phyloP scores from a whole-genome alignment of 202 grass and related monocot genomes.

The Brachypodium distachyon region DNA sequence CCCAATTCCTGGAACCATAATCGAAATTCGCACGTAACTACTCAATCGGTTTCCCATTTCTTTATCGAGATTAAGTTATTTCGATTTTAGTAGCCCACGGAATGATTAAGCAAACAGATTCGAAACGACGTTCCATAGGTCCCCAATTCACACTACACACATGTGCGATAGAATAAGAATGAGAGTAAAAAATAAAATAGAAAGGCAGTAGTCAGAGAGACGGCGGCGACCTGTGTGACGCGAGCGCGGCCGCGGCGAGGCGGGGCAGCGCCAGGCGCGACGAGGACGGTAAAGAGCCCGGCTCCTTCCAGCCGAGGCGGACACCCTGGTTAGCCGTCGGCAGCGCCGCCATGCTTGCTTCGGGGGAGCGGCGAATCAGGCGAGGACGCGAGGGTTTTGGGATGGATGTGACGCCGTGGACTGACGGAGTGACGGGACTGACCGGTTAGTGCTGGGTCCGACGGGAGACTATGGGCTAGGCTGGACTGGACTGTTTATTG shows the following conservation, averaged over 20 bases:
- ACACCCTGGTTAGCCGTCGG: conserved; percentile 8
- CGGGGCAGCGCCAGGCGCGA: neutral
- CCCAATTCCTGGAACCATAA: neutral
- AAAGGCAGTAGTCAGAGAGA: neutral
- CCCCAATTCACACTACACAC: neutral
- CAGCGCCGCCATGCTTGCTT: conserved; percentile 2
- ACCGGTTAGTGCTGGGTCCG: too few relatives aligned
- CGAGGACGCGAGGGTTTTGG: neutral
- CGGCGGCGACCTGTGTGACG: neutral
- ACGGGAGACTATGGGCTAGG: neutral
- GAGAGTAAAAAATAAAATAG: neutral
- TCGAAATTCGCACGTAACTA: neutral
- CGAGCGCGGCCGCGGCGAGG: neutral
- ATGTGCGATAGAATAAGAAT: too few relatives aligned
- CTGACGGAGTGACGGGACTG: neutral
- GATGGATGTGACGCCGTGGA: neutral
- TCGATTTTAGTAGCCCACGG: neutral
- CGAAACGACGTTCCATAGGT: too few relatives aligned
- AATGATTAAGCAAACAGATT: neutral
- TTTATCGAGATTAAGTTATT: neutral
- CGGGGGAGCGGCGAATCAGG: neutral
- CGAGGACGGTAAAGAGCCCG: neutral
- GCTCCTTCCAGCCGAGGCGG: neutral
- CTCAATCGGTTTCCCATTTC: too few relatives aligned
- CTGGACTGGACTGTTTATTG: neutral